Percentiles rank a stretch among this genome's conserved stretches.
Conservation (phyloP, 306 rosid species). For the Argentina anserina region DNA sequence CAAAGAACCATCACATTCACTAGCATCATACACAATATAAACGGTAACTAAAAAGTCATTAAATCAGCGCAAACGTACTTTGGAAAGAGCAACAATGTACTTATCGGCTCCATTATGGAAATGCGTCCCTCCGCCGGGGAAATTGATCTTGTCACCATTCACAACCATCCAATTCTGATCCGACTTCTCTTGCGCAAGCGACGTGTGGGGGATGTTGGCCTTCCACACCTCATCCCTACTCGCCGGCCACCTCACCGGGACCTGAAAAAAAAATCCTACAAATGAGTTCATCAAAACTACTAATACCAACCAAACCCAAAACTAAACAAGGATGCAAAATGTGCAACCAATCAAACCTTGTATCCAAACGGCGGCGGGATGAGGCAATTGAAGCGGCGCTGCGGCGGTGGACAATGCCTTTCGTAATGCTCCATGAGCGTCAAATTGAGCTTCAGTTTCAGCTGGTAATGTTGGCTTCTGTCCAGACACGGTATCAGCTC, state of each 20-base stretch:
- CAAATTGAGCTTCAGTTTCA: constrained; percentile 49
- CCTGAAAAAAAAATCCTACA: constrained; percentile 28
- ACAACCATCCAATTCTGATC: constrained; percentile 75
- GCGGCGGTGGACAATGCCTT: constrained; percentile 53
- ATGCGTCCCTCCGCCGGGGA: constrained; percentile 70
- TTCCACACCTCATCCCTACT: constrained; percentile 73
- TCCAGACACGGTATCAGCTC: constrained; percentile 64
- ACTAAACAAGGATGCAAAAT: not conserved
- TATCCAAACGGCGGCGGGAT: constrained; percentile 54
- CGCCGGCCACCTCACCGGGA: constrained; percentile 56
- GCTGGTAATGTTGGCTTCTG: constrained; percentile 44
- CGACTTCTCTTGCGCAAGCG: constrained; percentile 57
- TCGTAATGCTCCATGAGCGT: constrained; percentile 60
- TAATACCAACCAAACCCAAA: not conserved
- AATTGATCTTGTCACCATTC: constrained; percentile 61
- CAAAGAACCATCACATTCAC: not conserved
- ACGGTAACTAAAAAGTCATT: too few relatives aligned
- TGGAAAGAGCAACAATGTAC: constrained; percentile 51
- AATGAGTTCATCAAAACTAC: constrained; percentile 21
- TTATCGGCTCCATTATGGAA: constrained; percentile 62
- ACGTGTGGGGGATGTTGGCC: constrained; percentile 66
- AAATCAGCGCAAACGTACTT: too few relatives aligned
- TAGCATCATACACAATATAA: not conserved
- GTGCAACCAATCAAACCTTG: constrained; percentile 52
- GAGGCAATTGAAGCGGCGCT: constrained; percentile 52